Conservation (phyloP, 2,329 filamentous ascomycete genomes). For the Fusarium coicis region DNA sequence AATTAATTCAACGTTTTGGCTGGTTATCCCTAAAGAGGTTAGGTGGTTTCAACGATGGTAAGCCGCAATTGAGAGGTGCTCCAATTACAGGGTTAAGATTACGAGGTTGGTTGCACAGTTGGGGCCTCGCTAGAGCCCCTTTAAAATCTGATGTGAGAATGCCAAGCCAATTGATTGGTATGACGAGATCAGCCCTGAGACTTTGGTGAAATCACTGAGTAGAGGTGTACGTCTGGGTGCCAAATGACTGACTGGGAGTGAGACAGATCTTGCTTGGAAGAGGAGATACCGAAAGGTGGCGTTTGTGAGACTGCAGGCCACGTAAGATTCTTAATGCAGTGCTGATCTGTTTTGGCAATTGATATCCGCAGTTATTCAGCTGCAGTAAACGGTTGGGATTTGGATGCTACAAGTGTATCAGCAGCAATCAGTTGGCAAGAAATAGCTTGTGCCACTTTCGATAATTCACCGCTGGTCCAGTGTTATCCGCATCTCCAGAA, state of each 20-base stretch:
- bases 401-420: not conserved
- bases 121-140: not conserved
- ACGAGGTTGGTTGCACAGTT: slow-evolving; percentile 7
- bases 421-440: not conserved
- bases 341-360: not conserved
- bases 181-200: not conserved
- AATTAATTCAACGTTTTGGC: not conserved
- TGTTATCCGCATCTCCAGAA: not conserved
- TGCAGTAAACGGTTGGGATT: not conserved
- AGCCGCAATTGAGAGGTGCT: not conserved
- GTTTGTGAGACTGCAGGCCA: not conserved
- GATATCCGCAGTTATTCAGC: fast-evolving
- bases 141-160: slow-evolving; percentile 24
- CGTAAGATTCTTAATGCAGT: not conserved
- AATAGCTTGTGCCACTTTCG: not conserved
- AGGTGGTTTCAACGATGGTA: slow-evolving; percentile 7
- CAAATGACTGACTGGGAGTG: not conserved
- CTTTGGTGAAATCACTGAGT: not conserved
- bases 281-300: not conserved
- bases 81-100: slow-evolving; percentile 4
- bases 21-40: not conserved
- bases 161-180: not conserved
- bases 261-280: not conserved
- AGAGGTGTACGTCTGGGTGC: too few relatives aligned
- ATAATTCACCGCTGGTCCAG: not conserved